These are phyloP conservation scores for Penicillium egyptiacum DNA, from an alignment of 495 filamentous ascomycete genomes.

Conservation along the genomic window DNA sequence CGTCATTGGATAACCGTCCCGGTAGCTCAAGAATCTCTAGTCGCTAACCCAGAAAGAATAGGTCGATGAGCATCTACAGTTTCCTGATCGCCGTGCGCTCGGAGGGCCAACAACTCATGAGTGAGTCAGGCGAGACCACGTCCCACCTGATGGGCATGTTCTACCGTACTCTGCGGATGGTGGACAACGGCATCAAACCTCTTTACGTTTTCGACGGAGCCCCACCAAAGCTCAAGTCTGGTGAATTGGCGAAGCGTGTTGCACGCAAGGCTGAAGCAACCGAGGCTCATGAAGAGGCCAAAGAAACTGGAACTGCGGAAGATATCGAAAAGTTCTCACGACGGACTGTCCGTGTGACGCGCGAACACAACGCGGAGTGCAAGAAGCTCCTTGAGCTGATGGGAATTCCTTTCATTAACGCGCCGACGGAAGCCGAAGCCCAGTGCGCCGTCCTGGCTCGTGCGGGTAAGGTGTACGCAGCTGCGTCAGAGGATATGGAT, in stretches of 20 bases:
- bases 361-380: slow-evolving; percentile 94
- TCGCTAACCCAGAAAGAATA: slow-evolving; percentile 39
- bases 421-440: slow-evolving; percentile 95
- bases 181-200: slow-evolving; percentile 98
- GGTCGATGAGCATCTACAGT: slow-evolving; percentile 98
- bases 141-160: slow-evolving; percentile 99
- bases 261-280: slow-evolving; percentile 86
- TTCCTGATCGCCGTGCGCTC: slow-evolving; percentile 97
- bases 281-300: slow-evolving; percentile 88
- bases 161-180: slow-evolving; percentile 95
- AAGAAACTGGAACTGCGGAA: slow-evolving; percentile 94
- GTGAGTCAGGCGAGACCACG: slow-evolving; percentile 89
- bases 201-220: slow-evolving; percentile 97
- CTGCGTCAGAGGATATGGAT: slow-evolving; percentile 98
- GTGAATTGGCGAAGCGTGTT: slow-evolving; percentile 90
- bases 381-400: slow-evolving; percentile 87
- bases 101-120: slow-evolving; percentile 92
- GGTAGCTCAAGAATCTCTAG: not conserved
- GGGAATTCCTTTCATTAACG: slow-evolving; percentile 93
- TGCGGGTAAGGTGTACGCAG: slow-evolving; percentile 93
- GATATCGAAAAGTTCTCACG: slow-evolving; percentile 98
- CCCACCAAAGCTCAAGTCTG: slow-evolving; percentile 94
- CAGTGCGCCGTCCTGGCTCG: slow-evolving; percentile 90
- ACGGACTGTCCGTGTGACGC: slow-evolving; percentile 89
- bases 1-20: slow-evolving; percentile 27